phyloP scores from a whole-genome alignment of 2,329 filamentous ascomycete genomes.

The Verticillium nubilum region DNA sequence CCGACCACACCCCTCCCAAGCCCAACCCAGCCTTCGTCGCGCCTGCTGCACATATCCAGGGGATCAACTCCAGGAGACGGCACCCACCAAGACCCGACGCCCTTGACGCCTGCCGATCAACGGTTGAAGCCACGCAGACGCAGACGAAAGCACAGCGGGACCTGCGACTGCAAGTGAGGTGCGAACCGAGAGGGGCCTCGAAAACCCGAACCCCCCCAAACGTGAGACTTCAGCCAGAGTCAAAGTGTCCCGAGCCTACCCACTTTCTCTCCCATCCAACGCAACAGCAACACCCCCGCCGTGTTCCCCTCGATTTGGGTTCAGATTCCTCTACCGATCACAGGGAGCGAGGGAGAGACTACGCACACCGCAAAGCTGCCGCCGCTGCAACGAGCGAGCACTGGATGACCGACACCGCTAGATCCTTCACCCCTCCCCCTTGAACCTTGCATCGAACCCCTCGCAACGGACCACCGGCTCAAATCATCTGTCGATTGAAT shows the following conservation, averaged over 20 bases:
- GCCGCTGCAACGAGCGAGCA: neutral
- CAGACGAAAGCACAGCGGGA: neutral
- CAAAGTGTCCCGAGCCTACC: neutral
- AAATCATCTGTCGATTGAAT: neutral
- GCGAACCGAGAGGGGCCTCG: neutral
- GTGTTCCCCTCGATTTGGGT: neutral
- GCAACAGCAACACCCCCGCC: neutral
- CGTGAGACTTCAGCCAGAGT: neutral
- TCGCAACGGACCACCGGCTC: neutral
- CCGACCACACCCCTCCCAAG: neutral
- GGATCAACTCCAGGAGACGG: too few relatives aligned
- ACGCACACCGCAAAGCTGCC: neutral
- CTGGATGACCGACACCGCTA: neutral
- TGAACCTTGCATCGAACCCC: neutral
- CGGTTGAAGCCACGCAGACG: neutral
- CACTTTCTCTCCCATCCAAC: neutral
- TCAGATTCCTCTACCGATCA: neutral
- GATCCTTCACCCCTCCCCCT: neutral
- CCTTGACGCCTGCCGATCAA: neutral
- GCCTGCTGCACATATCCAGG: neutral
- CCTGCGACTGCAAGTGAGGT: too few relatives aligned
- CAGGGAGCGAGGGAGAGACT: neutral
- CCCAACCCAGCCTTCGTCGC: neutral
- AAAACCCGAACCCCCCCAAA: neutral
- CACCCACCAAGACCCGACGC: neutral